phyloP scores from a whole-genome alignment of 2,329 filamentous ascomycete species.

The Sporothrix variecibatus region DNA sequence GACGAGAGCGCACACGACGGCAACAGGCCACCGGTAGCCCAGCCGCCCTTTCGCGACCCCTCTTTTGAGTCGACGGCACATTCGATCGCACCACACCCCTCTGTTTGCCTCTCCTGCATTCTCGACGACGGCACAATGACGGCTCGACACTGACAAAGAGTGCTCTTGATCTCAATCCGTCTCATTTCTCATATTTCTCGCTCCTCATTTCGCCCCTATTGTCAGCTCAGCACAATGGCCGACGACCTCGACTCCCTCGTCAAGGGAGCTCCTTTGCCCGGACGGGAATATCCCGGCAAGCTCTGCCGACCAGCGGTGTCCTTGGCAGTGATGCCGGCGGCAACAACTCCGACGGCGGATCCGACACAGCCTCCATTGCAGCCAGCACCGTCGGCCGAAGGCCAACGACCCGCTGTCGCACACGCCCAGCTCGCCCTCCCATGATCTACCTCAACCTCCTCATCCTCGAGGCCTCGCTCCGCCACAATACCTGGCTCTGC shows the following conservation, averaged over 20 bases:
- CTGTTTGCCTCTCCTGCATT: background rate
- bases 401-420: slow-evolving; percentile 72
- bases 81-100: no score
- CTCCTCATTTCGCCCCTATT: background rate
- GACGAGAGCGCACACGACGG: background rate
- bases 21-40: background rate
- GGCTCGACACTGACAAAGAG: no score
- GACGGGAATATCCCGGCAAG: slow-evolving; percentile 50
- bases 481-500: slow-evolving; percentile 88
- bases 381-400: slow-evolving; percentile 47
- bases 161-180: background rate
- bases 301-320: slow-evolving; percentile 37
- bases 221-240: slow-evolving; percentile 50
- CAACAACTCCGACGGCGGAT: background rate
- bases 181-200: background rate
- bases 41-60: background rate
- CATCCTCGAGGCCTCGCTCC: slow-evolving; percentile 91
- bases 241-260: slow-evolving; percentile 82
- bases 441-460: slow-evolving; percentile 98
- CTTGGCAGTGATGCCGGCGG: background rate
- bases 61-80: background rate
- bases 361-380: slow-evolving; percentile 44
- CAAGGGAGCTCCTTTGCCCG: slow-evolving; percentile 78
- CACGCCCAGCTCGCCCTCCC: slow-evolving; percentile 85
- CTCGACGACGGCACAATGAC: background rate